Evolutionary conservation across 2,329 filamentous ascomycete species (phyloP).

Genomic region (Phoma sp.): DNA sequence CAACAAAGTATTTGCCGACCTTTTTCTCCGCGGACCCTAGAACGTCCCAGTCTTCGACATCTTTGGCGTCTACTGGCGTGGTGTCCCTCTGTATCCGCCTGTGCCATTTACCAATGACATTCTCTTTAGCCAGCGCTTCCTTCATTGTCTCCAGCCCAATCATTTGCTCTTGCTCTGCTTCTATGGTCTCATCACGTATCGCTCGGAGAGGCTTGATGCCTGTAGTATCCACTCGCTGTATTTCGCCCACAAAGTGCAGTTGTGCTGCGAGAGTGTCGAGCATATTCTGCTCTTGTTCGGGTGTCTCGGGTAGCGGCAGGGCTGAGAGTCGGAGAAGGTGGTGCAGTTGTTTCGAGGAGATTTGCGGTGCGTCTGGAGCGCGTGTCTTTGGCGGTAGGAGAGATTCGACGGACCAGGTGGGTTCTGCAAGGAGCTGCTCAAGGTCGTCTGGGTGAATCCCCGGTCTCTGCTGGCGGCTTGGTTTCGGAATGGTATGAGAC

Average conservation of each 20-base stretch:
- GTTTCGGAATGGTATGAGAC: background rate
- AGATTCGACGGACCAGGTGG: slow-evolving; percentile 83
- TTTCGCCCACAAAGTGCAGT: slow-evolving; percentile 86
- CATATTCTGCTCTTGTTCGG: slow-evolving; percentile 72
- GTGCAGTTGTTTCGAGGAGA: slow-evolving; percentile 73
- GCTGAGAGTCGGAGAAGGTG: slow-evolving; percentile 91
- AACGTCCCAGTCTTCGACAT: slow-evolving; percentile 73
- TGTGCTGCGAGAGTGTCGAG: slow-evolving; percentile 79
- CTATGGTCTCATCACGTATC: slow-evolving; percentile 79
- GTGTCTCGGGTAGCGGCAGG: slow-evolving; percentile 72
- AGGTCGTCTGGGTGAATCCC: slow-evolving; percentile 41
- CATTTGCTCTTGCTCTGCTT: slow-evolving; percentile 63
- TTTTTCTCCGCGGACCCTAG: slow-evolving; percentile 70
- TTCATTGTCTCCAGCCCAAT: slow-evolving; percentile 66
- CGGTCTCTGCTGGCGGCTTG: slow-evolving; percentile 9
- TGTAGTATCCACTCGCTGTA: slow-evolving; percentile 79
- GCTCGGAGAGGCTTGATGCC: slow-evolving; percentile 76
- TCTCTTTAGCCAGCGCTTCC: slow-evolving; percentile 67
- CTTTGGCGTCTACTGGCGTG: slow-evolving; percentile 50
- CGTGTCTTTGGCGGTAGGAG: slow-evolving; percentile 64
- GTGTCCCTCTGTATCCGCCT: slow-evolving; percentile 59
- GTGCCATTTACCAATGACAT: slow-evolving; percentile 62
- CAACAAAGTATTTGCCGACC: slow-evolving; percentile 78
- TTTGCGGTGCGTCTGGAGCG: slow-evolving; percentile 45
- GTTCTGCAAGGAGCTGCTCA: slow-evolving; percentile 64